phyloP scores from a whole-genome alignment of 306 rosid species.

The Alnus glutinosa region DNA sequence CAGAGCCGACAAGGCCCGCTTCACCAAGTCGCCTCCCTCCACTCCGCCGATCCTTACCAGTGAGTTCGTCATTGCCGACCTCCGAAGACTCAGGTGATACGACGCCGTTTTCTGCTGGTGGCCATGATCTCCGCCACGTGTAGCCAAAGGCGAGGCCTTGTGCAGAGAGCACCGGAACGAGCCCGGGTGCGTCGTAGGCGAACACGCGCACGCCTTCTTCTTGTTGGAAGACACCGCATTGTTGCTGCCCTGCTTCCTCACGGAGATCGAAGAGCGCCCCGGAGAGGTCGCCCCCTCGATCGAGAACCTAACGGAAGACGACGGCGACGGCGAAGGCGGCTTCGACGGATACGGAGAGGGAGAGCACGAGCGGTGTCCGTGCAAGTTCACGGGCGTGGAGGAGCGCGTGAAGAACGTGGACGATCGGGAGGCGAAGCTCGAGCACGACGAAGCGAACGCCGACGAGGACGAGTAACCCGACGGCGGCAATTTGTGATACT shows the following conservation, averaged over 20 bases:
- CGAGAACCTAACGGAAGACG: slow-evolving; percentile 32
- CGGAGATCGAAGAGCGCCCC: slow-evolving; percentile 35
- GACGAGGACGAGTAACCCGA: slow-evolving; percentile 24
- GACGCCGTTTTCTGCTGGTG: slow-evolving; percentile 29
- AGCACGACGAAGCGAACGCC: slow-evolving; percentile 53
- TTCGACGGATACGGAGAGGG: slow-evolving; percentile 6
- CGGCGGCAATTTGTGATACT: not conserved
- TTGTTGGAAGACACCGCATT: slow-evolving; percentile 22
- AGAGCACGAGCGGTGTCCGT: not conserved
- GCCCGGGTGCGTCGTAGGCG: slow-evolving; percentile 74
- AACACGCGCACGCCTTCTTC: slow-evolving; percentile 55
- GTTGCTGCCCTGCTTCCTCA: slow-evolving; percentile 29
- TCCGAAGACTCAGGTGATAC: slow-evolving; percentile 37
- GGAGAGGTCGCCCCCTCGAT: slow-evolving; percentile 41
- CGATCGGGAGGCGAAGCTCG: slow-evolving; percentile 35
- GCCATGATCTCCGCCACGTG: slow-evolving; percentile 13
- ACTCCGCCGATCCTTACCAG: slow-evolving; percentile 60
- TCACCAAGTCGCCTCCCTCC: slow-evolving; percentile 56
- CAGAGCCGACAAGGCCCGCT: slow-evolving; percentile 43
- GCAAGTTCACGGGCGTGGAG: slow-evolving; percentile 22
- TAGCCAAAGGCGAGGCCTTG: slow-evolving; percentile 17
- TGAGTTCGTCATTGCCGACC: slow-evolving; percentile 77
- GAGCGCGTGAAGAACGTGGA: slow-evolving; percentile 34
- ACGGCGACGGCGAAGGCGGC: not conserved
- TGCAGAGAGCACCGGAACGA: slow-evolving; percentile 73